Percentiles rank a stretch among this genome's conserved stretches.
Conservation (phyloP, 176 grass and related monocot genomes). For the Bromus sterilis region DNA sequence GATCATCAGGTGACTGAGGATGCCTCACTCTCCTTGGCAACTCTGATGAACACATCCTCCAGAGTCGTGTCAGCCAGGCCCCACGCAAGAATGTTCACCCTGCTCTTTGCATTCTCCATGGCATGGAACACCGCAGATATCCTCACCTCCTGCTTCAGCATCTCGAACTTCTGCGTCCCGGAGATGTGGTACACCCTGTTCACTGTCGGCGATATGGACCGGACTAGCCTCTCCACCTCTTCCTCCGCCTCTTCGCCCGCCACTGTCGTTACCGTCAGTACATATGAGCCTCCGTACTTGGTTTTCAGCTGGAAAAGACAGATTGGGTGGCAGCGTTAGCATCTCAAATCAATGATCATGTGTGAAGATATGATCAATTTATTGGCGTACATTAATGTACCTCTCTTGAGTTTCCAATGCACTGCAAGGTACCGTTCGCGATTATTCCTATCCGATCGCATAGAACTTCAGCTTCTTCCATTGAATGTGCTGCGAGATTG, state of each 20-base stretch:
- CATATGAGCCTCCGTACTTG: constrained; percentile 38
- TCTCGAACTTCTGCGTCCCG: constrained; percentile 46
- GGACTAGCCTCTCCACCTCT: constrained; percentile 16
- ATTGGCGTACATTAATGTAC: background rate
- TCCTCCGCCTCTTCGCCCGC: constrained; percentile 4
- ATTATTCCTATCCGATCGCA: constrained; percentile 57
- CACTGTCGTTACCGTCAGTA: constrained; percentile 25
- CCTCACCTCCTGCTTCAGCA: constrained; percentile 35
- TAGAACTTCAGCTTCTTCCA: constrained; percentile 65
- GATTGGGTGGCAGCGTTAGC: background rate
- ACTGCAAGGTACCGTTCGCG: constrained; percentile 37
- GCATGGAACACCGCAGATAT: constrained; percentile 27
- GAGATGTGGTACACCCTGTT: constrained; percentile 27
- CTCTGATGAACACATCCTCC: constrained; percentile 44
- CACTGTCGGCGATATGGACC: constrained; percentile 8
- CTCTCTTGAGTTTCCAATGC: constrained; percentile 56
- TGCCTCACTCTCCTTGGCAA: constrained; percentile 19
- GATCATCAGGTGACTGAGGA: background rate
- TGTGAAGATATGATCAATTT: background rate
- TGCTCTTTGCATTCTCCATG: constrained; percentile 22
- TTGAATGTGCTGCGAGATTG: constrained; percentile 54
- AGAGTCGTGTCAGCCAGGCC: constrained; percentile 33
- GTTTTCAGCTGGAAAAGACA: constrained; percentile 35
- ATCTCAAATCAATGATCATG: background rate
- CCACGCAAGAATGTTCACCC: constrained; percentile 27